Conservation (phyloP, 2,329 filamentous ascomycete species). For the Cladophialophora carrionii region DNA sequence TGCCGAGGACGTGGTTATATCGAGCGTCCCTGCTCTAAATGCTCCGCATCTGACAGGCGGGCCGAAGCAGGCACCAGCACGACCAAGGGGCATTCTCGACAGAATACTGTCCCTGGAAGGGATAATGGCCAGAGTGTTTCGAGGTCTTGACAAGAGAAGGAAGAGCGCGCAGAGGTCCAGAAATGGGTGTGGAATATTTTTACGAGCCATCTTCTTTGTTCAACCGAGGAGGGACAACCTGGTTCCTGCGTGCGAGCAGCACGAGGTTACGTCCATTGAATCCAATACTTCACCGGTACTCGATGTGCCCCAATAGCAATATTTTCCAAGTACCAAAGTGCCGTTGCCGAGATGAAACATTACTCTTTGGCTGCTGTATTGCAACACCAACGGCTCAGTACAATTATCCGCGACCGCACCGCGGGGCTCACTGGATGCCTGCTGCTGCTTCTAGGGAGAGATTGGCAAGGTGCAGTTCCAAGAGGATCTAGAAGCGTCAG, state of each 20-base stretch:
- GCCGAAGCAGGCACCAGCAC: neutral
- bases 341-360: neutral
- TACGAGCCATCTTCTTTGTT: neutral
- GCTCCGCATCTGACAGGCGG: conserved; percentile 1
- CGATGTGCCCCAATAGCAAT: neutral
- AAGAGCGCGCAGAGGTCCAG: neutral
- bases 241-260: neutral
- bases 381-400: neutral
- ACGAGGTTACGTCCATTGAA: neutral
- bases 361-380: neutral
- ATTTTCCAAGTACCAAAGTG: neutral
- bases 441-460: neutral
- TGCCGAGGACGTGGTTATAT: conserved; percentile 15
- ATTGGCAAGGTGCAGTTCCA: neutral
- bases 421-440: too few species aligned
- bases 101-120: conserved; percentile 2
- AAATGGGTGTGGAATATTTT: neutral
- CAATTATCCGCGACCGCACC: neutral
- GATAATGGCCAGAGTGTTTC: conserved; percentile 13
- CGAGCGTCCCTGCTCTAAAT: conserved; percentile 5
- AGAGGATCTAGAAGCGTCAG: neutral
- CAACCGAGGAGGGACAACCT: neutral
- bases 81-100: neutral
- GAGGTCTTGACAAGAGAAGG: neutral
- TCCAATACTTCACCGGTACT: neutral